Evolutionary conservation across 2,329 filamentous ascomycete species (phyloP), one percentile per base, ranked within the genome.

Genomic region (Sporothrix dimorphospora): DNA sequence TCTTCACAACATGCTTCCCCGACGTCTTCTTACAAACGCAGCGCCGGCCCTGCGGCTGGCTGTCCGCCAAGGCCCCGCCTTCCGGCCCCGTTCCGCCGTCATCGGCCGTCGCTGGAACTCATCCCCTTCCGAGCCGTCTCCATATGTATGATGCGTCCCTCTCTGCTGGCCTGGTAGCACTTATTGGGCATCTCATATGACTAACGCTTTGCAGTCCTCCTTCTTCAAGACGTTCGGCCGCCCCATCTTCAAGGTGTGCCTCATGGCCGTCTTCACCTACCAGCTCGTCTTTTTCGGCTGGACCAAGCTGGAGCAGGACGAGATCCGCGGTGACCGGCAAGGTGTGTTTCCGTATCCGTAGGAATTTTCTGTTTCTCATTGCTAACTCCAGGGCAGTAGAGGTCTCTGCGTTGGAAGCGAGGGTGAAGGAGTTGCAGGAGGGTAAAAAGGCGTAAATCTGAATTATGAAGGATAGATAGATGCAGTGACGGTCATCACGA

Each of bases 191-290:
- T 34, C 30, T 6, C 30, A 34, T 34, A 6, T n/a, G 16, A 9
- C 67, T 59, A 21, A 59, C 30, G 11, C 6, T 24, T 34, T 1
- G 3, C 24, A 76, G 75, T 63, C 73, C 14, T 65, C 72, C 63
- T 94, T 94, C 82, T 95, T 94, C 84, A 90, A 89, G 78, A 89
- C 88, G 16, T 94, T 94, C 78, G 89, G 90, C 51, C 86, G 91
- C 1, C 92, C 93, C 2, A 84, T 95, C 61, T 86, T 88, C 70
- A 95, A 94, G 82, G 89, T 90, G 70, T 88, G 93, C 75, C 85
- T 95, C 49, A 86, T 92, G 78, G 92, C 93, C 70, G 87, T 94
- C 71, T 90, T 93, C 78, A 91, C 90, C 1, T 96, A 95, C 80
- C 93, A 96, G 81, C 77, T 92, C n/a, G 81, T 87, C 16, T 95